Evolutionary conservation across 371 early-diverging fungal genomes (phyloP).

Genomic region (Pancytospora philotis): DNA sequence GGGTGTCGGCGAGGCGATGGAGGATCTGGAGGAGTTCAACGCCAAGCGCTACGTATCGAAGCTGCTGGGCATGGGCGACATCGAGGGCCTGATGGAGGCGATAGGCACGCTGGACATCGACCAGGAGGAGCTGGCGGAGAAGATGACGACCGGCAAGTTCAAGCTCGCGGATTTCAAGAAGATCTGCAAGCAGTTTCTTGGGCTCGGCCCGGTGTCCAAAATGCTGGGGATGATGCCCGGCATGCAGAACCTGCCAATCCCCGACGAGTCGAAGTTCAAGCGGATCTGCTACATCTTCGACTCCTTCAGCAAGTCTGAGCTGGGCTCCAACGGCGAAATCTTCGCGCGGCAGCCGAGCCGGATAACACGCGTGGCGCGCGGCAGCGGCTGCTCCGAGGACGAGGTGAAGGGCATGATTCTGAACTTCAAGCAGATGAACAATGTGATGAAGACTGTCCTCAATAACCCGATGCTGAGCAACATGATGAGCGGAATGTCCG

Average conservation of each 20-base stretch:
- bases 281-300: conserved; percentile 85
- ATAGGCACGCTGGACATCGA: conserved; percentile 77
- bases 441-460: conserved; percentile 85
- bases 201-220: conserved; percentile 81
- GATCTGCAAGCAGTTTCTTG: conserved; percentile 79
- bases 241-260: conserved; percentile 70
- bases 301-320: conserved; percentile 81
- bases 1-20: conserved; percentile 93
- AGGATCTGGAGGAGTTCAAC: conserved; percentile 83
- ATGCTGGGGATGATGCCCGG: conserved; percentile 95
- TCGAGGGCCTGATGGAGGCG: conserved; percentile 78
- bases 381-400: conserved; percentile 71
- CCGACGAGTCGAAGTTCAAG: conserved; percentile 64
- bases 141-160: conserved; percentile 69
- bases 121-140: conserved; percentile 77
- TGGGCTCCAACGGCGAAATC: conserved; percentile 75
- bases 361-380: conserved; percentile 73
- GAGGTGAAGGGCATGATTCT: conserved; percentile 73
- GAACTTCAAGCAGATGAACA: conserved; percentile 71
- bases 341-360: conserved; percentile 70
- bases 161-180: conserved; percentile 92
- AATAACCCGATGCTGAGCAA: conserved; percentile 47
- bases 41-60: conserved; percentile 82
- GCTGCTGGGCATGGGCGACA: conserved; percentile 89
- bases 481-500: conserved; percentile 31